Conservation (phyloP, 257 asterid species). For the Plantago major region DNA sequence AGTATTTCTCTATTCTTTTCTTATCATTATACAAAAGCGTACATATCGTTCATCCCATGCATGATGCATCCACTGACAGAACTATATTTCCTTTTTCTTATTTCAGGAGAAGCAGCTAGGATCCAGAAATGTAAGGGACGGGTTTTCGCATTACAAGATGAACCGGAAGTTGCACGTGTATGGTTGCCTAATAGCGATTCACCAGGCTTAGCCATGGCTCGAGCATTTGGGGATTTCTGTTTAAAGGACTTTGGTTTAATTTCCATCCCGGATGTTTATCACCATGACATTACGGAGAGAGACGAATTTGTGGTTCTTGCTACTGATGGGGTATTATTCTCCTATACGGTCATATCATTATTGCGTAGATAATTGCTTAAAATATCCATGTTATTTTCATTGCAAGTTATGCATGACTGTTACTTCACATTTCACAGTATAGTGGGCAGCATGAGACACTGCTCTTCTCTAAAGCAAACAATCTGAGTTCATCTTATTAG, state of each 20-base stretch:
- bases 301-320: conserved; percentile 90
- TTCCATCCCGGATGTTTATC: conserved; percentile 90
- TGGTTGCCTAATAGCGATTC: conserved; percentile 98
- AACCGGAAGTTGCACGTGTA: conserved; percentile 98
- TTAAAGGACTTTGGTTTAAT: conserved; percentile 93
- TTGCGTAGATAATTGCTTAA: too few species aligned
- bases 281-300: conserved; percentile 60
- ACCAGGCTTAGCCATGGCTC: conserved; percentile 98
- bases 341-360: background rate
- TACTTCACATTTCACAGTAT: too few species aligned
- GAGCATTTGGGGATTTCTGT: conserved; percentile 99
- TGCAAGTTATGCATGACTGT: too few species aligned
- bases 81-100: conserved; percentile 1
- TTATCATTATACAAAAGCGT: background rate
- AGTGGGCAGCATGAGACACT: too few species aligned
- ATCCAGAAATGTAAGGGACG: conserved; percentile 93
- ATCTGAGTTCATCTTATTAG: too few species aligned
- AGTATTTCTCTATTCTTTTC: conserved; percentile 39
- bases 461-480: too few species aligned
- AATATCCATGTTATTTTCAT: too few species aligned
- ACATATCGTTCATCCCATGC: background rate
- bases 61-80: background rate
- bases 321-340: conserved; percentile 80
- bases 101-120: conserved; percentile 89
- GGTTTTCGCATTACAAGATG: conserved; percentile 97